phyloP scores from a whole-genome alignment of 2,329 filamentous ascomycete genomes.

The Sarocladium kiliense region DNA sequence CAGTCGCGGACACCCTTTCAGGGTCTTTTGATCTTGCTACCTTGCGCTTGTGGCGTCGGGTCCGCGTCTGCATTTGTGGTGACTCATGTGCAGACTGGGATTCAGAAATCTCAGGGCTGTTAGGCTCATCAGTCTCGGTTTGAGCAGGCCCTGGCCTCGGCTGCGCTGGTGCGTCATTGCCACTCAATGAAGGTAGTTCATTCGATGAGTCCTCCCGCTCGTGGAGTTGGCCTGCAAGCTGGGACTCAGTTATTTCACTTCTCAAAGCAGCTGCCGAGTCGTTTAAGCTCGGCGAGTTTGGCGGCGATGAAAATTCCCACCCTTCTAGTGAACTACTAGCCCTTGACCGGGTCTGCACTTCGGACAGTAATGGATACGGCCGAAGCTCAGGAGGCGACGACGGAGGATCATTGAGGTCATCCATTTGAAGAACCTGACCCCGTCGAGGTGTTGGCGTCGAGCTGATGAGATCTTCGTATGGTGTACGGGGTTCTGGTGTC shows the following conservation, averaged over 20 bases:
- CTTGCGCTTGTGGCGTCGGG: conserved; percentile 1
- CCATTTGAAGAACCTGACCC: conserved; percentile 43
- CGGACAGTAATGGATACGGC: conserved; percentile 45
- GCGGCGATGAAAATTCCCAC: conserved; percentile 55
- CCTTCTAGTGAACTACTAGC: conserved; percentile 26
- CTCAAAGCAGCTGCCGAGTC: background rate
- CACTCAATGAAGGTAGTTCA: background rate
- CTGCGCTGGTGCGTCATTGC: background rate
- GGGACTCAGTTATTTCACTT: background rate
- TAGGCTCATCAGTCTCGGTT: background rate
- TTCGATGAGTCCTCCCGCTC: background rate
- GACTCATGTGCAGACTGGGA: no score
- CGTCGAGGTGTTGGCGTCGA: conserved; percentile 58
- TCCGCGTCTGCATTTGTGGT: background rate
- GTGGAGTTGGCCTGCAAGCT: background rate
- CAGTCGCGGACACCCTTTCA: conserved; percentile 12
- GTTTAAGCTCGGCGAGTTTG: conserved; percentile 39
- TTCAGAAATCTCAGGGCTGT: background rate
- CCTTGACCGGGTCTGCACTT: conserved; percentile 45
- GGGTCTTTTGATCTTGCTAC: conserved; percentile 8
- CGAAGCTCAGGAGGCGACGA: conserved; percentile 55
- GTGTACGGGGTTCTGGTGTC: conserved; percentile 39
- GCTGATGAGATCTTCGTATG: conserved; percentile 48
- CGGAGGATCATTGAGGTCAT: conserved; percentile 48
- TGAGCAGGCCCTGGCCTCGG: background rate